Evolutionary conservation across 2,329 filamentous ascomycete genomes (phyloP).

Genomic region (Alternaria sp.): DNA sequence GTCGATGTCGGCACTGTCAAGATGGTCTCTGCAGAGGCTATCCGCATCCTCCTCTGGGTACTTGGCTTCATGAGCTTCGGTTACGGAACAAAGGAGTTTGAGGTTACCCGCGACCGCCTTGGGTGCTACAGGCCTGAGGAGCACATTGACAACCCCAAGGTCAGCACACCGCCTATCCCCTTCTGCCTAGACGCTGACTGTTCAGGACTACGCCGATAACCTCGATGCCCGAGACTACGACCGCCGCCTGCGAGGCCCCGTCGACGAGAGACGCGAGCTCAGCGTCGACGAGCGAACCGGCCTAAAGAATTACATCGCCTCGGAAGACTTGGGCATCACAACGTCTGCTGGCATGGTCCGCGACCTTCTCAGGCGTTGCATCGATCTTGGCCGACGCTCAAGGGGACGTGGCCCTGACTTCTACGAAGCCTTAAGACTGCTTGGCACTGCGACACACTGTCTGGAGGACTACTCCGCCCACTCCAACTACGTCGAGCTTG

Average conservation of each 20-base stretch:
- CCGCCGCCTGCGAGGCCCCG: constrained; percentile 77
- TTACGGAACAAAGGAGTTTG: constrained; percentile 83
- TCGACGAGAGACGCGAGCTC: constrained; percentile 81
- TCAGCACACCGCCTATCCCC: constrained; percentile 16
- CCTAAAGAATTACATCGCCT: constrained; percentile 94
- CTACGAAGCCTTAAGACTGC: constrained; percentile 82
- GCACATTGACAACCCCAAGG: constrained; percentile 79
- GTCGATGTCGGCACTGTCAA: constrained; percentile 94
- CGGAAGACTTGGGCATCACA: constrained; percentile 78
- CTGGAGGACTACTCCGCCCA: constrained; percentile 90
- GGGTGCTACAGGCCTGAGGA: constrained; percentile 77
- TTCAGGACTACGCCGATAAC: constrained; percentile 82
- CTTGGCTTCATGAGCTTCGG: constrained; percentile 90
- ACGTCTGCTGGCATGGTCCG: constrained; percentile 82
- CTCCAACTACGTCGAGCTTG: constrained; percentile 91
- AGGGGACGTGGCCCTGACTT: constrained; percentile 77
- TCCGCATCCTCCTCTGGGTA: constrained; percentile 86
- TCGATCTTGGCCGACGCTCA: constrained; percentile 82
- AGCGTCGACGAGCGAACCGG: constrained; percentile 72
- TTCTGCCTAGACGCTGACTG: constrained; percentile 13
- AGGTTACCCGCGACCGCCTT: constrained; percentile 79
- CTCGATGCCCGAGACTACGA: constrained; percentile 85
- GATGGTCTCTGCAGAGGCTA: constrained; percentile 87
- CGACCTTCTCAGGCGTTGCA: constrained; percentile 74
- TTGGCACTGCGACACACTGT: constrained; percentile 90